Evolutionary conservation across 2,329 filamentous ascomycete genomes (phyloP).

Genomic region (Fusarium camptoceras): DNA sequence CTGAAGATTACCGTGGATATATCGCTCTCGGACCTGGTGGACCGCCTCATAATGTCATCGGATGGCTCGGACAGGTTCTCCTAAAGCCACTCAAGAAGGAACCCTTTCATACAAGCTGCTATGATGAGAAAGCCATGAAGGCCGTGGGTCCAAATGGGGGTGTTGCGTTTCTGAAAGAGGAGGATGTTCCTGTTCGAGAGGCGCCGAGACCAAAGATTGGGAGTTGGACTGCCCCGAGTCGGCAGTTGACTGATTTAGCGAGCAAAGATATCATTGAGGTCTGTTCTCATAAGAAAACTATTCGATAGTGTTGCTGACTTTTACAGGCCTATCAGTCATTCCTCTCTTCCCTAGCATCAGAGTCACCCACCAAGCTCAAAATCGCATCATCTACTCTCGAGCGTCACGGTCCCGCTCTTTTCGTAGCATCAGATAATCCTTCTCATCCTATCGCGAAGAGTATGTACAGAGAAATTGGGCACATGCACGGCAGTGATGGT

Average conservation of each 20-base stretch:
- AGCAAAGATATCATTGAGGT: conserved; percentile 5
- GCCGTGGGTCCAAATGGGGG: conserved; percentile 19
- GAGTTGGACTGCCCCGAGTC: conserved; percentile 32
- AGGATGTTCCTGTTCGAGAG: conserved; percentile 23
- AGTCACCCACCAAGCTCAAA: conserved; percentile 20
- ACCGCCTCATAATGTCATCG: conserved; percentile 22
- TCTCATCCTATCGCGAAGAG: conserved; percentile 9
- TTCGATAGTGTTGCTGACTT: neutral
- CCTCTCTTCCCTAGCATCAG: conserved; percentile 25
- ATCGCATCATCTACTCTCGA: conserved; percentile 29
- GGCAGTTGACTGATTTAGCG: conserved; percentile 24
- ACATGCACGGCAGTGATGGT: conserved; percentile 35
- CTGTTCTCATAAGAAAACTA: neutral
- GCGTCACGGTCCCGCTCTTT: conserved; percentile 30
- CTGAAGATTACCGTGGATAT: conserved; percentile 26
- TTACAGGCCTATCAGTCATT: conserved; percentile 27
- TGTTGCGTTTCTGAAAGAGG: conserved; percentile 22
- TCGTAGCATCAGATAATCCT: neutral
- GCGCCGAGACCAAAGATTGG: conserved; percentile 24
- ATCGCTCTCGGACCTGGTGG: conserved; percentile 30
- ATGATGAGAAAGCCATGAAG: neutral
- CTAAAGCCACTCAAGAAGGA: conserved; percentile 30
- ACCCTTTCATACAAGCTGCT: conserved; percentile 17
- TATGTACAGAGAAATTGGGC: conserved; percentile 16
- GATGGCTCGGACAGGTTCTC: conserved; percentile 28